Conservation (phyloP, 495 filamentous ascomycete genomes). For the Lasiosphaeria hispida region DNA sequence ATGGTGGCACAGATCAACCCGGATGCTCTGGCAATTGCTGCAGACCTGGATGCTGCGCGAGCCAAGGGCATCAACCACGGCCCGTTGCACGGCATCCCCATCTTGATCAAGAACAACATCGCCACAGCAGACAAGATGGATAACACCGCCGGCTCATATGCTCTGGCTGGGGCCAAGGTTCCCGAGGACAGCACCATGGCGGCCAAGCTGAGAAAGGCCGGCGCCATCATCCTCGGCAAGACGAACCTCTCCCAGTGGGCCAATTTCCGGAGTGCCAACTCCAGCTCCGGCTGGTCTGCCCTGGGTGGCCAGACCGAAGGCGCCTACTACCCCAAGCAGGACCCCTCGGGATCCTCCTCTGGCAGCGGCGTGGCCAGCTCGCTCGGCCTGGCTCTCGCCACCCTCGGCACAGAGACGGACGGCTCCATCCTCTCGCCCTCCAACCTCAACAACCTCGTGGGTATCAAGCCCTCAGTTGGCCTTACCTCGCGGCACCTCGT, state of each 20-base stretch:
- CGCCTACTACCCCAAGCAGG: conserved; percentile 41
- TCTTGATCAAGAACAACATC: conserved; percentile 72
- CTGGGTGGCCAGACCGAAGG: conserved; percentile 43
- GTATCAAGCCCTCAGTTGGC: conserved; percentile 67
- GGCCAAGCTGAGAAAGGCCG: conserved; percentile 46
- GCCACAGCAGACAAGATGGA: conserved; percentile 68
- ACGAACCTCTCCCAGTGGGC: conserved; percentile 46
- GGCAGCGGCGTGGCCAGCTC: conserved; percentile 28
- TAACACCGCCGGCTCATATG: conserved; percentile 54
- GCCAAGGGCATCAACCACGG: conserved; percentile 28
- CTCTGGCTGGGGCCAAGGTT: conserved; percentile 51
- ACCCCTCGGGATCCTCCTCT: conserved; percentile 34
- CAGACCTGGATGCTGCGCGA: conserved; percentile 29
- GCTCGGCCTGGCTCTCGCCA: conserved; percentile 34
- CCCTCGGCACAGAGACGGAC: conserved; percentile 38
- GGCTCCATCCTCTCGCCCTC: conserved; percentile 41
- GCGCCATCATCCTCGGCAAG: conserved; percentile 51
- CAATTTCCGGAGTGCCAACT: conserved; percentile 34
- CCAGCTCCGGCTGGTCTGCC: conserved; percentile 46
- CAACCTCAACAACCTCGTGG: conserved; percentile 44
- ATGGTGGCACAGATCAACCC: conserved; percentile 47
- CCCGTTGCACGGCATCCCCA: conserved; percentile 64
- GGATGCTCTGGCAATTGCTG: conserved; percentile 41
- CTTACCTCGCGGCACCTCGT: conserved; percentile 60
- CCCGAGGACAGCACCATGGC: conserved; percentile 46